Evolutionary conservation across 208 protist genomes (phyloP).

Genomic region (Angomonas ambiguus): DNA sequence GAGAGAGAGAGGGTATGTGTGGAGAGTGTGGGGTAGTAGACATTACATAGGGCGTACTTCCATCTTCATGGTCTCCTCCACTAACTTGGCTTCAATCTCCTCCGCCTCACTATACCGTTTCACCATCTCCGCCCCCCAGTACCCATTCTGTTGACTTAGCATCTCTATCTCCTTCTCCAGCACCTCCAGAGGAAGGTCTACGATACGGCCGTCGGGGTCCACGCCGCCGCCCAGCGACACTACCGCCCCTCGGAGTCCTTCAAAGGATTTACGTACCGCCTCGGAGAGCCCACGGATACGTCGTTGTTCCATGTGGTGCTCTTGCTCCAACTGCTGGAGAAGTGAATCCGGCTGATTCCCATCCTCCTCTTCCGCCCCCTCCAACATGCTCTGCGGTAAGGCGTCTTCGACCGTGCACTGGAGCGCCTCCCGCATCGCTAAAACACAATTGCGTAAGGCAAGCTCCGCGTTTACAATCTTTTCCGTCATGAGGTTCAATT

Average conservation of each 20-base stretch:
- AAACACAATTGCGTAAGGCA: slow-evolving; percentile 48
- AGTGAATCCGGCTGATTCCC: slow-evolving; percentile 56
- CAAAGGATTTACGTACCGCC: slow-evolving; percentile 28
- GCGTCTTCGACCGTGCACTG: slow-evolving; percentile 49
- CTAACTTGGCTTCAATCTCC: slow-evolving; percentile 34
- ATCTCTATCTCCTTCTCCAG: slow-evolving; percentile 64
- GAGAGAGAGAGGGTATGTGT: not conserved
- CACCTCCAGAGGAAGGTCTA: slow-evolving; percentile 49
- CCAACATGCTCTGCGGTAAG: slow-evolving; percentile 51
- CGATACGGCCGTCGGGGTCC: slow-evolving; percentile 19
- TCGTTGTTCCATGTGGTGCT: slow-evolving; percentile 37
- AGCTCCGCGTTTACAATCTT: slow-evolving; percentile 58
- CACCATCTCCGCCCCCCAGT: slow-evolving; percentile 54
- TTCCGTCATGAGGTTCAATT: slow-evolving; percentile 66
- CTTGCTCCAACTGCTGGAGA: slow-evolving; percentile 65
- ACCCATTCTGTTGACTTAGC: slow-evolving; percentile 42
- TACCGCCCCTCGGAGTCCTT: slow-evolving; percentile 35
- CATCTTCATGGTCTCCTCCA: slow-evolving; percentile 37
- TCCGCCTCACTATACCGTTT: slow-evolving; percentile 68
- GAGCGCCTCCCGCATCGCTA: slow-evolving; percentile 44
- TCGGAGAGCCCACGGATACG: slow-evolving; percentile 33
- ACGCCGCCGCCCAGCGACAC: slow-evolving; percentile 45
- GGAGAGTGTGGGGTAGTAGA: not conserved
- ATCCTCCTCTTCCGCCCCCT: slow-evolving; percentile 10
- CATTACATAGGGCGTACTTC: slow-evolving; percentile 37